phyloP scores from a whole-genome alignment of 164 flowering plant genomes.

The Taxillus chinensis region DNA sequence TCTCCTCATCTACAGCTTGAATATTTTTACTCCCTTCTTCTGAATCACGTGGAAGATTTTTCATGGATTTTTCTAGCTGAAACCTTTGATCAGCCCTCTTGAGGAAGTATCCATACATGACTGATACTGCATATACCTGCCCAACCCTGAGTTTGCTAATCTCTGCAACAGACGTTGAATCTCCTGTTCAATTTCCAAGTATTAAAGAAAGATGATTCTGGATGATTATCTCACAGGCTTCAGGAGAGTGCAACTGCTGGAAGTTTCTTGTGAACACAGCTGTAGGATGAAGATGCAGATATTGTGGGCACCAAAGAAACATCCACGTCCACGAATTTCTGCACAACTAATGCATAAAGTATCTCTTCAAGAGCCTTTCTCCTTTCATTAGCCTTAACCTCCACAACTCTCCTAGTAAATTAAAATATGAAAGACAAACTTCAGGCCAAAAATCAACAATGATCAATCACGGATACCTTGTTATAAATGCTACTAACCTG shows the following conservation, averaged over 20 bases:
- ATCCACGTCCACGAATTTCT: constrained; percentile 83
- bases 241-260: constrained; percentile 71
- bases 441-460: background rate
- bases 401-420: constrained; percentile 70
- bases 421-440: background rate
- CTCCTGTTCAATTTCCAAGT: constrained; percentile 54
- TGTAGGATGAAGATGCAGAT: constrained; percentile 32
- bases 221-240: constrained; percentile 92
- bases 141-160: constrained; percentile 91
- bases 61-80: constrained; percentile 90
- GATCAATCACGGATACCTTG: background rate
- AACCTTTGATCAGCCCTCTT: constrained; percentile 88
- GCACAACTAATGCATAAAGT: constrained; percentile 75
- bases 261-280: constrained; percentile 52
- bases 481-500: constrained; percentile 38
- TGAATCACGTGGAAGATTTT: constrained; percentile 45
- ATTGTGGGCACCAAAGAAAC: constrained; percentile 63
- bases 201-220: constrained; percentile 79
- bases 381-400: constrained; percentile 81
- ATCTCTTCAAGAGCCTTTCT: constrained; percentile 81
- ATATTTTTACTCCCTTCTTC: constrained; percentile 26
- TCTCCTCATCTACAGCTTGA: constrained; percentile 26
- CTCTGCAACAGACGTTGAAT: constrained; percentile 44
- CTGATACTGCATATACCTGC: constrained; percentile 93
- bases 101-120: constrained; percentile 95